Evolutionary conservation across 306 rosid genomes (phyloP).

Genomic region (Prinsepia uniflora): DNA sequence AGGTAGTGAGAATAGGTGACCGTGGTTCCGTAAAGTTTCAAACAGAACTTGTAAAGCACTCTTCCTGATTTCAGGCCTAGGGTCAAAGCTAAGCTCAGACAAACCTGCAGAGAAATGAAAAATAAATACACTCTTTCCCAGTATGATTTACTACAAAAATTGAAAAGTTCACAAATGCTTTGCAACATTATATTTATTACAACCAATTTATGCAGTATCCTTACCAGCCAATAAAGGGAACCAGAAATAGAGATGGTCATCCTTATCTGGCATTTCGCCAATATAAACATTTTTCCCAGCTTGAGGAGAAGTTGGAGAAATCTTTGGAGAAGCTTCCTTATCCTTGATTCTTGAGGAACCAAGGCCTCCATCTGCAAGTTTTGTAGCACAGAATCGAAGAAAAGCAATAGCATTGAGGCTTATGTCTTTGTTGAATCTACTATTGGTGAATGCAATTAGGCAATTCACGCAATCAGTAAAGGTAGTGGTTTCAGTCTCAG

Average conservation of each 20-base stretch:
- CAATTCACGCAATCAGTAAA: constrained; percentile 98
- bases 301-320: constrained; percentile 50
- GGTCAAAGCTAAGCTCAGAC: constrained; percentile 98
- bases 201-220: constrained; percentile 26
- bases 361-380: constrained; percentile 90
- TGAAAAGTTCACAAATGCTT: neutral
- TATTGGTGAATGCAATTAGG: constrained; percentile 92
- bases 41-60: constrained; percentile 85
- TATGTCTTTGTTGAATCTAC: constrained; percentile 87
- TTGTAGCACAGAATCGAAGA: constrained; percentile 93
- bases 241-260: constrained; percentile 91
- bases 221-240: constrained; percentile 96
- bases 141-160: neutral
- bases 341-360: constrained; percentile 73
- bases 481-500: constrained; percentile 98
- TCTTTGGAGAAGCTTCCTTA: constrained; percentile 57
- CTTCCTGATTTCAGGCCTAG: constrained; percentile 95
- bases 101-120: constrained; percentile 58
- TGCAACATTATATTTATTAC: constrained; percentile 3
- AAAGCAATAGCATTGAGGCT: constrained; percentile 94
- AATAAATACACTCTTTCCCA: neutral
- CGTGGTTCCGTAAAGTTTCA: constrained; percentile 94
- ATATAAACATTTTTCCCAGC: constrained; percentile 56
- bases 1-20: constrained; percentile 88
- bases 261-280: constrained; percentile 66